Conservation (phyloP, 768 basidiomycete genomes). For the Clavulina sp. region DNA sequence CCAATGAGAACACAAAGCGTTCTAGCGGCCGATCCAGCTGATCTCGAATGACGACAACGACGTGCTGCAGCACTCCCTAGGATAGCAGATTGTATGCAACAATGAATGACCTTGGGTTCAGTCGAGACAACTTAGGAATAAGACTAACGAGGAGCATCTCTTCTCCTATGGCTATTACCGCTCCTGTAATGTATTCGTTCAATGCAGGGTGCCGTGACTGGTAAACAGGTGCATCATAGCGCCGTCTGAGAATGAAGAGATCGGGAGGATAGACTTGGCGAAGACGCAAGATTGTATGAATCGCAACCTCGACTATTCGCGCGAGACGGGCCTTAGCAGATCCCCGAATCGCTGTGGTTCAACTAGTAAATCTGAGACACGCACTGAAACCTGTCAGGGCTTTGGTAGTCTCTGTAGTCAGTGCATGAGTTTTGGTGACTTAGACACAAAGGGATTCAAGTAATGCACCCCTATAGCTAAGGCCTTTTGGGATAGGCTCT, state of each 20-base stretch:
- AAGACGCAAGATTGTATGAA: constrained; percentile 82
- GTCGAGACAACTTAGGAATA: not conserved
- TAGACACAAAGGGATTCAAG: no score
- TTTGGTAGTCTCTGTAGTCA: no score
- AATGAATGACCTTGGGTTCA: constrained; percentile 3
- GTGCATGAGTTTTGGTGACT: no score
- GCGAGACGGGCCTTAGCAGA: no score
- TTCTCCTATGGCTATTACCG: constrained; percentile 62
- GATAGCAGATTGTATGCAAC: not conserved
- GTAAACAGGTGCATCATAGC: constrained; percentile 80
- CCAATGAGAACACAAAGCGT: constrained; percentile 76
- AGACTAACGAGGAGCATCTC: constrained; percentile 46
- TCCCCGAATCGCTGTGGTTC: no score
- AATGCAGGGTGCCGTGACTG: constrained; percentile 83
- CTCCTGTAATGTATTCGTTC: constrained; percentile 78
- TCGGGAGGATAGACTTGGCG: constrained; percentile 81
- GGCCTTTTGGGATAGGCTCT: no score
- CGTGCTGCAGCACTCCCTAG: constrained; percentile 63
- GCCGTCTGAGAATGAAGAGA: constrained; percentile 72
- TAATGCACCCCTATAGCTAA: no score
- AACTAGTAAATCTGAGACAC: no score
- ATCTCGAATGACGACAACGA: constrained; percentile 73
- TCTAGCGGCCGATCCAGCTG: constrained; percentile 69
- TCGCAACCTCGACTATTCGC: constrained; percentile 82
- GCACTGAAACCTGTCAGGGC: no score